Base-by-base conservation (phyloP, 768 basidiomycete genomes). In the Trametes sanguinea region DNA sequence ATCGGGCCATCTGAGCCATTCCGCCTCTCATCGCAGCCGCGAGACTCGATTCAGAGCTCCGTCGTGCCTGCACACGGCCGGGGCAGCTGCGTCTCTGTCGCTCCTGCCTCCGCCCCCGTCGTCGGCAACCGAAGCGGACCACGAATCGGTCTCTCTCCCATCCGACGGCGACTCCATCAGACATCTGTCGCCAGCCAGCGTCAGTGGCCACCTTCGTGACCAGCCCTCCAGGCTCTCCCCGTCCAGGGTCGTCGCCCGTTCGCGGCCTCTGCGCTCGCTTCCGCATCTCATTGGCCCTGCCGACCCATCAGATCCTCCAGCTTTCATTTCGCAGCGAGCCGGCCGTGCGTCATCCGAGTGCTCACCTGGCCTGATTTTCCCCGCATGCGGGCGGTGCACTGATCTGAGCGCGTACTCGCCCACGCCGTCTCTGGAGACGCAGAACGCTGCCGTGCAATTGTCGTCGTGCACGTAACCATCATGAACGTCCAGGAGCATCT, bases 151-250 rank as follows among this genome's bases (percentile, higher is more conserved):
- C 14, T 43, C 29, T 35, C 14, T 51, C 35, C 14, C 45, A 40
- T 60, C 59, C 52, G 44, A 39, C 40, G 27, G 9, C 51, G 3
- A 54, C 39, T 40, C 47, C 53, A 59, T 59, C 57, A 59, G 48
- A 55, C 53, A 55, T 55, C 60, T 61, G 60, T 60, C 51, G 52
- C 45, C 51, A 52, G 45, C 45, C 45, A 37, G 35, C 35, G 35
- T 37, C 22, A 22, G 22, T 22, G 22, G 22, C 22, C 51, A 35
- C 51, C 33, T 32, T 13, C 52, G 52, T 51, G 30, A 37, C 30
- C 50, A 51, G 37, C 43, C 6, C 35, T 37, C 6, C 35, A 6
- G 11, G 35, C 35, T 37, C 6, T 11, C 6, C 6, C 35, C 35
- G 35, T 11, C 35, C 4, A 14, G 8, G 42, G 14, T 16, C 42